Conservation (phyloP, 768 basidiomycete genomes). For the Russula brevipes region DNA sequence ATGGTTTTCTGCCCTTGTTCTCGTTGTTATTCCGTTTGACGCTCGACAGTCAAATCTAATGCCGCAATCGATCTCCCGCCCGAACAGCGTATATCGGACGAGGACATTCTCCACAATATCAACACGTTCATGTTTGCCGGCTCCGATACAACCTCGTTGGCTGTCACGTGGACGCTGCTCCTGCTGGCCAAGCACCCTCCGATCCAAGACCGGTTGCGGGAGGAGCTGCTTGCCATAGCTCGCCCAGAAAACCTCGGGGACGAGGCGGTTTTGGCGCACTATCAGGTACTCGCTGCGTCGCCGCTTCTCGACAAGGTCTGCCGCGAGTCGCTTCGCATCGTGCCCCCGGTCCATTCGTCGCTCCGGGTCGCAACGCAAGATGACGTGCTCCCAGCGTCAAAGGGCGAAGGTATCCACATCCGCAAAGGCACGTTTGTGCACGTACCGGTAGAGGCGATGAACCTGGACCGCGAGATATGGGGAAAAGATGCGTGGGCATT, state of each 20-base stretch:
- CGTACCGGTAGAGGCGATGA: conserved; percentile 74
- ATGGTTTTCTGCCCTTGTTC: conserved; percentile 31
- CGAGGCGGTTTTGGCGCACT: conserved; percentile 47
- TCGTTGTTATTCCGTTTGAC: background rate
- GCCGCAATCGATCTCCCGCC: conserved; percentile 59
- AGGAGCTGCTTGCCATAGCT: conserved; percentile 52
- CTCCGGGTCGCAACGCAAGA: conserved; percentile 72
- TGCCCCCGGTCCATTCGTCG: conserved; percentile 78
- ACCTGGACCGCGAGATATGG: conserved; percentile 73
- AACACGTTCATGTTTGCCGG: conserved; percentile 91
- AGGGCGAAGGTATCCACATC: conserved; percentile 46
- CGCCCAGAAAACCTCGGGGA: conserved; percentile 41
- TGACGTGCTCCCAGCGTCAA: conserved; percentile 67
- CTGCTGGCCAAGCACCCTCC: conserved; percentile 63
- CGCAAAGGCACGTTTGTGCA: conserved; percentile 71
- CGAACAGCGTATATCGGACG: conserved; percentile 76
- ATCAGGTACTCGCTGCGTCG: conserved; percentile 53
- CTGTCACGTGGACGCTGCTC: conserved; percentile 80
- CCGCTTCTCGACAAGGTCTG: conserved; percentile 73
- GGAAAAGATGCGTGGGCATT: conserved; percentile 79
- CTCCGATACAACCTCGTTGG: conserved; percentile 79
- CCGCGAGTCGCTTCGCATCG: conserved; percentile 69
- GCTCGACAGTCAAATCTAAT: conserved; percentile 72
- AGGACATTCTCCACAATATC: conserved; percentile 80
- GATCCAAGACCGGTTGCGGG: conserved; percentile 64